These are phyloP conservation scores for Fomitopsis palustris DNA, from an alignment of 1,284 basidiomycete genomes.

Conservation along the genomic window DNA sequence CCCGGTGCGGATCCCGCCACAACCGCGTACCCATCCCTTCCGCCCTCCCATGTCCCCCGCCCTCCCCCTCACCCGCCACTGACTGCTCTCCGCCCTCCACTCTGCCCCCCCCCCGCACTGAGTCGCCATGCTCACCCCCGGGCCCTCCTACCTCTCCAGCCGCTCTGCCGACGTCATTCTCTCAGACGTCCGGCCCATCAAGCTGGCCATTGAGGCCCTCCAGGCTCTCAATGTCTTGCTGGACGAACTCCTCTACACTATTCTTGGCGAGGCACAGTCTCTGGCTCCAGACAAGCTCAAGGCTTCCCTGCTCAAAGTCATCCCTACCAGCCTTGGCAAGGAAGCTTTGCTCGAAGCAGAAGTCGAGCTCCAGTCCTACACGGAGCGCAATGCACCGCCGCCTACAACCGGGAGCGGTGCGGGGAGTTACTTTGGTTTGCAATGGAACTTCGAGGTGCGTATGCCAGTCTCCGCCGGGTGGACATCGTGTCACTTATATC, in stretches of 20 bases:
- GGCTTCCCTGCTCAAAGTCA: conserved; percentile 64
- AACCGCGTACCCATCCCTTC: background rate
- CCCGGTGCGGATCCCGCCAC: background rate
- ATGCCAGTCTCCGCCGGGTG: conserved; percentile 4
- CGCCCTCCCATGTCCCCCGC: background rate
- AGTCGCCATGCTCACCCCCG: conserved; percentile 28
- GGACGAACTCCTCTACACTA: conserved; percentile 81
- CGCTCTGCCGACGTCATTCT: conserved; percentile 86
- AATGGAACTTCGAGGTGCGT: conserved; percentile 73
- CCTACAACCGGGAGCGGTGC: conserved; percentile 33
- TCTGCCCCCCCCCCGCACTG: background rate
- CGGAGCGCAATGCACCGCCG: conserved; percentile 57
- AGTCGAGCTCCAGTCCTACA: conserved; percentile 83
- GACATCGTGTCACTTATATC: background rate
- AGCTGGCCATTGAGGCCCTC: conserved; percentile 72
- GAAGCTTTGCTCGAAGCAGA: conserved; percentile 91
- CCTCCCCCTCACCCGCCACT: background rate
- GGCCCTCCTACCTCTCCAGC: conserved; percentile 72
- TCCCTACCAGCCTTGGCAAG: conserved; percentile 80
- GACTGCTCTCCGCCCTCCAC: background rate
- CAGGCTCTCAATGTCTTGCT: conserved; percentile 79
- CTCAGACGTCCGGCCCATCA: conserved; percentile 87
- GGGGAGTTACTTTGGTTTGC: conserved; percentile 47
- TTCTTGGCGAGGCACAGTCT: conserved; percentile 71
- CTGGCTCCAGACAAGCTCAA: conserved; percentile 75